Evolutionary conservation across 352 stramenopile species (phyloP).

Genomic region (Phytophthora sojae): DNA sequence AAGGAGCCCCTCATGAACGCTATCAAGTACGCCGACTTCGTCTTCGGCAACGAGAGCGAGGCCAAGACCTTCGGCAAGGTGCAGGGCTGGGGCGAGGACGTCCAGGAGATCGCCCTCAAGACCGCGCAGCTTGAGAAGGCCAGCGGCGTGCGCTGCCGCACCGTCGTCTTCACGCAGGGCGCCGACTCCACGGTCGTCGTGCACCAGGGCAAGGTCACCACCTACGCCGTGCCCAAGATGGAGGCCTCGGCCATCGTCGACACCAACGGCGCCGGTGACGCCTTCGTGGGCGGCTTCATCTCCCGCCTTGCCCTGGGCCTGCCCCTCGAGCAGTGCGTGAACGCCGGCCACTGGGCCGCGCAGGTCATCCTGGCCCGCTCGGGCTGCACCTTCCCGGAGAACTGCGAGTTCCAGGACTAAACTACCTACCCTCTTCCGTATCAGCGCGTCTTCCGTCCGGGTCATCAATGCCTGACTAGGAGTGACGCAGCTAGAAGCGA

Average conservation of each 20-base stretch:
- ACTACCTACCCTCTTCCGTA: neutral
- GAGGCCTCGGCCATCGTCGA: constrained; percentile 95
- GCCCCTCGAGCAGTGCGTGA: constrained; percentile 94
- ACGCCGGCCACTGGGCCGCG: constrained; percentile 97
- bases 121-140: constrained; percentile 95
- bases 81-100: constrained; percentile 90
- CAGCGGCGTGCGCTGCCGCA: constrained; percentile 89
- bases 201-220: constrained; percentile 92
- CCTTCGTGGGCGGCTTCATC: constrained; percentile 99
- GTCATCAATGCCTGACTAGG: constrained; percentile 7
- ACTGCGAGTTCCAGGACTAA: constrained; percentile 93
- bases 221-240: constrained; percentile 93
- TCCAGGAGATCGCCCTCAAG: constrained; percentile 93
- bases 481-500: constrained; percentile 16
- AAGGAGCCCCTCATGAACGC: constrained; percentile 94
- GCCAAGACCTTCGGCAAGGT: constrained; percentile 94
- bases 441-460: constrained; percentile 2
- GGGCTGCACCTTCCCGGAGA: constrained; percentile 95
- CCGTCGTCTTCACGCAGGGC: constrained; percentile 99
- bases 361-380: constrained; percentile 97
- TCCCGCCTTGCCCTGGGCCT: constrained; percentile 90
- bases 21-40: constrained; percentile 97
- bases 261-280: constrained; percentile 99
- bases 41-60: constrained; percentile 99
- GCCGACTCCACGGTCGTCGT: constrained; percentile 96